Evolutionary conservation across 1,284 basidiomycete species (phyloP), one percentile per base, ranked within the genome.

Genomic region (Sanghuangporus sanghuang): DNA sequence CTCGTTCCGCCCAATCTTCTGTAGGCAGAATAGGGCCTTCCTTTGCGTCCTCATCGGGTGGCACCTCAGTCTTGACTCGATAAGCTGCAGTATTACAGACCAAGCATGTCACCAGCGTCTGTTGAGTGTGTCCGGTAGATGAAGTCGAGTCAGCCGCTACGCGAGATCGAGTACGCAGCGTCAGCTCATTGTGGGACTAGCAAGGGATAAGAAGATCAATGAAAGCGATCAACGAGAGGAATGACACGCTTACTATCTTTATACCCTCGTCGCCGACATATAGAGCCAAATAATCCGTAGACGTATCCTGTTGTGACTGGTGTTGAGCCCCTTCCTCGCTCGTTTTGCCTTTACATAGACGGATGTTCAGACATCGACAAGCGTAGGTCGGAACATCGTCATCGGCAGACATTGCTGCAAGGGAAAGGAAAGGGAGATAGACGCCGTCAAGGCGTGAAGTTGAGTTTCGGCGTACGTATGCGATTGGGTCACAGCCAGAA

Each of bases 331-430:
- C 14, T 6, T 23, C 39, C 27, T 54, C 56, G 39, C 14, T 32
- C 16, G 32, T 7, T 53, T 32, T 52, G 42, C 38, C 35, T 7
- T 7, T 61, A 23, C 66, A 74, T 65, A 91, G 80, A 65, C 81
- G 82, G 52, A 92, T 78, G 70, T 92, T 92, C 64, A 92, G 81
- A 69, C 89, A 92, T 71, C 77, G 82, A 73, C 89, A 92, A 57
- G 89, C 79, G 73, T 79, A 80, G 23, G 23, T 42, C 9, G 64
- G 64, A 6, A 18, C 70, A 60, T 63, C 66, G 68, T 18, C 59
- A 48, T 56, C 61, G 64, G 46, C 63, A 62, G 65, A 56, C 65
- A 57, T 64, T 46, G 39, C 73, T 64, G 27, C 11, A 48, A 2
- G 39, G 56, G 35, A 44, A 27, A 6, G 49, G 27, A 23, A 52